Conservation (phyloP, 176 grass and related monocot species). For the Carex littledalei region DNA sequence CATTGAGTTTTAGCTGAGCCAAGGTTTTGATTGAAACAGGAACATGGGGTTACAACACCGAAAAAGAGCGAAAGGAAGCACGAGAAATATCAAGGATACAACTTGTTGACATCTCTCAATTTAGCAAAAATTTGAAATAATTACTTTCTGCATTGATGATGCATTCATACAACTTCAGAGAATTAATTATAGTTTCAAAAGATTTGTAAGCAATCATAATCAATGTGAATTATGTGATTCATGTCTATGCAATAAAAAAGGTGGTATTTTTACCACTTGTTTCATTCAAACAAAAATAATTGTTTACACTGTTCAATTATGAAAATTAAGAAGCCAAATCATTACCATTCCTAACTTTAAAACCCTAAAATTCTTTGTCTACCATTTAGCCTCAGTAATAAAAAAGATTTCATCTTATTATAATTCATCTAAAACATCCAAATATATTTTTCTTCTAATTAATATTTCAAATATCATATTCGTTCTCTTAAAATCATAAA, state of each 20-base stretch:
- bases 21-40: constrained; percentile 31
- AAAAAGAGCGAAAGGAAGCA: constrained; percentile 59
- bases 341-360: too few species aligned
- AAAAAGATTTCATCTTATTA: too few species aligned
- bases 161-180: neutral
- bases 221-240: neutral
- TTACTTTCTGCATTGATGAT: neutral
- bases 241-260: neutral
- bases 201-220: constrained; percentile 2
- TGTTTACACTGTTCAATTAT: too few species aligned
- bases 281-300: too few species aligned
- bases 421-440: too few species aligned
- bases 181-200: neutral
- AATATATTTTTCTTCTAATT: too few species aligned
- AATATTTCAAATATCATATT: too few species aligned
- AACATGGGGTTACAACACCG: constrained; percentile 89
- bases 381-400: too few species aligned
- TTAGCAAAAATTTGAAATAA: constrained; percentile 76
- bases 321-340: too few species aligned
- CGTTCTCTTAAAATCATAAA: too few species aligned
- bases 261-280: too few species aligned
- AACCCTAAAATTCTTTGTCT: too few species aligned
- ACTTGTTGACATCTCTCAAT: constrained; percentile 59
- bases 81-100: constrained; percentile 49
- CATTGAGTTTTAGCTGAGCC: neutral